Percentiles rank a stretch among this genome's conserved stretches.
phyloP scores from a whole-genome alignment of 768 basidiomycete species.

The Nidula microcarpa region DNA sequence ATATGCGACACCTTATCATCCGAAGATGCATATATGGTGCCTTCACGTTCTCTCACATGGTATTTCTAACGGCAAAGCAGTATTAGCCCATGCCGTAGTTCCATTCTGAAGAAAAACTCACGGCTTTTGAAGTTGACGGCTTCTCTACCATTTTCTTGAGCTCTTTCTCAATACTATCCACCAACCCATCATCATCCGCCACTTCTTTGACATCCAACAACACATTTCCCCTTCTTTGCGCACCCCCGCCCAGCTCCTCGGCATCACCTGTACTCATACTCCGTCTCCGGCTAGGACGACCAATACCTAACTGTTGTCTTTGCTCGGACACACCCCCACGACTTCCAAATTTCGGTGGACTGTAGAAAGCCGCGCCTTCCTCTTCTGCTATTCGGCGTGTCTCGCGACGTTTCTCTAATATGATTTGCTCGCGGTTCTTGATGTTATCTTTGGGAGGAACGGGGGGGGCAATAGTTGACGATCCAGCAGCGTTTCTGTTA shows the following conservation, averaged over 20 bases:
- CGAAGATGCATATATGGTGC: constrained; percentile 78
- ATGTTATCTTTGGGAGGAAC: constrained; percentile 67
- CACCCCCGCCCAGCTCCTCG: constrained; percentile 34
- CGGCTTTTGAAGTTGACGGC: constrained; percentile 36
- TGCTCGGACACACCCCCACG: constrained; percentile 11
- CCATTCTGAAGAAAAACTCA: constrained; percentile 15
- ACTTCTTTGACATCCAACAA: constrained; percentile 33
- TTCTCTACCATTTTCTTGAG: constrained; percentile 58
- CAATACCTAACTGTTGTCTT: constrained; percentile 26
- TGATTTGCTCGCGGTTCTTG: constrained; percentile 59
- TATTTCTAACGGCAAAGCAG: constrained; percentile 55
- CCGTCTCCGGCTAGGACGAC: constrained; percentile 57
- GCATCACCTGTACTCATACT: constrained; percentile 82
- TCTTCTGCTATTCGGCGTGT: constrained; percentile 53
- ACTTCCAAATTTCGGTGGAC: constrained; percentile 4
- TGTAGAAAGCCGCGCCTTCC: constrained; percentile 28
- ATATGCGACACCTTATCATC: constrained; percentile 74
- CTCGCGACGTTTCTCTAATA: constrained; percentile 67
- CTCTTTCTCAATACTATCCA: constrained; percentile 72
- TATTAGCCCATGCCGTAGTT: constrained; percentile 5
- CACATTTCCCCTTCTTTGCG: constrained; percentile 28
- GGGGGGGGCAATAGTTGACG: constrained; percentile 43
- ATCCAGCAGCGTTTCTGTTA: constrained; percentile 38
- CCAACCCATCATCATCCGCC: constrained; percentile 48
- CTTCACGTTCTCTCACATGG: constrained; percentile 72